Evolutionary conservation across 805 yeast species (phyloP).

Genomic region (Cyberlindnera xylosilytica): DNA sequence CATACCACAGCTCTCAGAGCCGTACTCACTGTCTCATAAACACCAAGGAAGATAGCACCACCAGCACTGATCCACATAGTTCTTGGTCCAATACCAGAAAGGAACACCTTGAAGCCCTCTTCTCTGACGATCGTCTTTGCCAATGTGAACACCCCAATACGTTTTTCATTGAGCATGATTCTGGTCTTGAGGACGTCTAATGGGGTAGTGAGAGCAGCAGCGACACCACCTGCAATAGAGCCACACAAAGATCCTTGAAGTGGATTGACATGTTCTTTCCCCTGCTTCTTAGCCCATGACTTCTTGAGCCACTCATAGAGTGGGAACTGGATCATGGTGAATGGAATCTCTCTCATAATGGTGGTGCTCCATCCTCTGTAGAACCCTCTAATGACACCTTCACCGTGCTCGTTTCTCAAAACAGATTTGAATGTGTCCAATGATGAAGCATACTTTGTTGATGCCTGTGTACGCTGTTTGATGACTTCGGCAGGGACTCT

Average conservation of each 20-base stretch:
- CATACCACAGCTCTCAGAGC: conserved; percentile 12
- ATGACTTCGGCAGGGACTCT: conserved; percentile 97
- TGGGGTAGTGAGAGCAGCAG: conserved; percentile 81
- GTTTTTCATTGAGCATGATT: conserved; percentile 68
- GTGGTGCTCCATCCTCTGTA: conserved; percentile 95
- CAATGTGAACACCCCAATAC: conserved; percentile 43
- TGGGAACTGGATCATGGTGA: conserved; percentile 94
- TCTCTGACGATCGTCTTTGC: conserved; percentile 54
- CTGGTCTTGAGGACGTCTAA: conserved; percentile 79
- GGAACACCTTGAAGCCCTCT: conserved; percentile 73
- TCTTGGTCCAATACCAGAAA: conserved; percentile 89
- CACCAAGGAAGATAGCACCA: conserved; percentile 95
- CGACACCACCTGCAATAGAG: conserved; percentile 76
- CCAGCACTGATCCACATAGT: conserved; percentile 98
- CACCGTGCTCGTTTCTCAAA: conserved; percentile 64
- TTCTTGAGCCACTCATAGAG: conserved; percentile 80
- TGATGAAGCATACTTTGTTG: conserved; percentile 57
- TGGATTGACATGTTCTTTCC: conserved; percentile 47
- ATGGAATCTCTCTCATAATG: conserved; percentile 92
- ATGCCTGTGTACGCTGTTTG: conserved; percentile 90
- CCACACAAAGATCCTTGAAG: conserved; percentile 83
- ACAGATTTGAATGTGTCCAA: conserved; percentile 63
- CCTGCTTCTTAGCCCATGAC: conserved; percentile 42
- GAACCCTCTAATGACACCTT: conserved; percentile 72
- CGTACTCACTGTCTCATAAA: conserved; percentile 59